These are phyloP conservation scores for Leishmania turanica DNA, from an alignment of 208 protist species.

Conservation along the genomic window DNA sequence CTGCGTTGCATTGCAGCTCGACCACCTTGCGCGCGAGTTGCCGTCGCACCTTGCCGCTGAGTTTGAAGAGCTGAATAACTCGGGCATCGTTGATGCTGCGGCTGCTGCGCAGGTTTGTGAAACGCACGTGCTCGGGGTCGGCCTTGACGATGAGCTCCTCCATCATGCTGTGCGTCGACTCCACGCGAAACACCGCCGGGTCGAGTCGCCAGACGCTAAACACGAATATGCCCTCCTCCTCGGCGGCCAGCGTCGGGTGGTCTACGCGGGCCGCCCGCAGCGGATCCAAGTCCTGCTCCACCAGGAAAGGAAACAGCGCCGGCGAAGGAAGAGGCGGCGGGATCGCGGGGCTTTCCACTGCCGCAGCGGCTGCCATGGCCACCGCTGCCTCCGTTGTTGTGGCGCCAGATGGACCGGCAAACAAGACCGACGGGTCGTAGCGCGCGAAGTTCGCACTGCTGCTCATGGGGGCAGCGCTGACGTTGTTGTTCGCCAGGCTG, in stretches of 20 bases:
- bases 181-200: slow-evolving; percentile 85
- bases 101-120: slow-evolving; percentile 83
- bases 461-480: slow-evolving; percentile 4
- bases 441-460: not conserved
- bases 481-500: not conserved
- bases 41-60: slow-evolving; percentile 90
- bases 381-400: slow-evolving; percentile 4
- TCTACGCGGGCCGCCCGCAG: slow-evolving; percentile 55
- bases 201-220: slow-evolving; percentile 87
- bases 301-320: slow-evolving; percentile 26
- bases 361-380: not conserved
- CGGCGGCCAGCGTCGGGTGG: slow-evolving; percentile 77
- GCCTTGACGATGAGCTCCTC: slow-evolving; percentile 92
- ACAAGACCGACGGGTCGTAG: slow-evolving; percentile 5
- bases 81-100: slow-evolving; percentile 84
- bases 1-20: slow-evolving; percentile 89
- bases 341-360: not conserved
- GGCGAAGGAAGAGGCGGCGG: slow-evolving; percentile 16
- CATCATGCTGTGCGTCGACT: slow-evolving; percentile 83
- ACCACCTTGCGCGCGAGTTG: slow-evolving; percentile 90
- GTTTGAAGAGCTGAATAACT: slow-evolving; percentile 88
- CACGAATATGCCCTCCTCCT: slow-evolving; percentile 86
- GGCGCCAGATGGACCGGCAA: not conserved
- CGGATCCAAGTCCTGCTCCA: slow-evolving; percentile 52
- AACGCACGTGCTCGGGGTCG: slow-evolving; percentile 89